phyloP scores from a whole-genome alignment of 73 alveolate genomes.

The Paramecium bursaria region DNA sequence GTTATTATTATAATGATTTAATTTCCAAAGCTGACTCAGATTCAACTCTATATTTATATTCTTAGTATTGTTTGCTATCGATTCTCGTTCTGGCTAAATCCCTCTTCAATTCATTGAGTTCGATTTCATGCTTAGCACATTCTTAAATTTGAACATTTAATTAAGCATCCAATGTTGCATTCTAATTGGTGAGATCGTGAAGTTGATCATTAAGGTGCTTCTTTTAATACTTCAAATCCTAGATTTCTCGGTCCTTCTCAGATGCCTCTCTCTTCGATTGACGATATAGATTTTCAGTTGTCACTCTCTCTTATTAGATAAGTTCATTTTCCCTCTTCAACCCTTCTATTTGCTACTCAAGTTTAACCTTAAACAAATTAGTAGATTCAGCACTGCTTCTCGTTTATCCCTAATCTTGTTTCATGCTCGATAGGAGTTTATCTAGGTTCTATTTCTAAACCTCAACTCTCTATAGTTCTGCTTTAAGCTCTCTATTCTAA shows the following conservation, averaged over 20 bases:
- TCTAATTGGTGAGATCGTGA: not conserved
- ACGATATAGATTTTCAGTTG: constrained; percentile 17
- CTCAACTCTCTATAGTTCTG: constrained; percentile 38
- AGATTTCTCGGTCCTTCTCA: constrained; percentile 47
- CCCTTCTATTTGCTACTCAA: not conserved
- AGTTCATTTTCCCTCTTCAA: constrained; percentile 40
- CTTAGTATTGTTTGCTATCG: not conserved
- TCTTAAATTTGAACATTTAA: not conserved
- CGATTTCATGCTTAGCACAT: not conserved
- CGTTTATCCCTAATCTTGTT: constrained; percentile 5
- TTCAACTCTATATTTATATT: constrained; percentile 11
- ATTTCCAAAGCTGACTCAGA: constrained; percentile 7
- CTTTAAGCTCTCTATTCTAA: constrained; percentile 11
- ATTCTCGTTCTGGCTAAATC: constrained; percentile 12
- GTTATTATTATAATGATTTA: not conserved
- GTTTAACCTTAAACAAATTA: not conserved
- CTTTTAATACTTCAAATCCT: constrained; percentile 34
- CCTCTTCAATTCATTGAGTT: not conserved
- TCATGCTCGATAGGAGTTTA: not conserved
- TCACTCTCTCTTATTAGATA: not conserved
- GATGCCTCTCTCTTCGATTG: not conserved
- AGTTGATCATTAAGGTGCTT: not conserved
- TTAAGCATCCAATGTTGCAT: constrained; percentile 38
- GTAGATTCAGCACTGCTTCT: not conserved
- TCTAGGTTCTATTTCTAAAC: constrained; percentile 40